Evolutionary conservation across 192 early-diverging fungal species (phyloP), one percentile per base, ranked within the genome.

Genomic region (Rhizophagus sp.): DNA sequence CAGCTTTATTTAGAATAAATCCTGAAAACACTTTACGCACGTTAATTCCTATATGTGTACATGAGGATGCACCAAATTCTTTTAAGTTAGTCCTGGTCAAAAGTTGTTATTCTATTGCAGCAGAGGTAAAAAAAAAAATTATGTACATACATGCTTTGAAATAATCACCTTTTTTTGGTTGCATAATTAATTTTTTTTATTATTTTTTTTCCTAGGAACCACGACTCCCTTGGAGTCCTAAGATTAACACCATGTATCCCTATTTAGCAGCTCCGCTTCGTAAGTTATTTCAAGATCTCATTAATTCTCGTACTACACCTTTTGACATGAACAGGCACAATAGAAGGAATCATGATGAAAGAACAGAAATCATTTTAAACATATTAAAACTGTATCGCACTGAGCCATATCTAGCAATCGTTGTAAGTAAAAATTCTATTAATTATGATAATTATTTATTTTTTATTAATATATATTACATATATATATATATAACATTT

Each of bases 81-180:
- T 95, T 94, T 82, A 94, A 95, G 77, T 87, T 97, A 25, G 92
- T 94, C 15, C 88, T 97, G 44, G 90, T 94, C 17, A 92, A 92
- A 57, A 91, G 91, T 0, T 94, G 95, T 76, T 91, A 89, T 73
- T 87, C 85, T 30, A 87, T 96, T 50, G 90, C 93, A 4, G 89
- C 87, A 2, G 94, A 95, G 79, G 80, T 80, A 47, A 52, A 10
- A 71, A 7, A n/a, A 22, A 34, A 17, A 34, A 39, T 68, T 10
- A 7, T 34, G 3, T 19, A 9, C 13, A 12, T 47, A 47, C 9
- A 47, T 36, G 4, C 3, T 2, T 36, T 0, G n/a, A 36, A 44
- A 44, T 10, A 13, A 47, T 41, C 0, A 17, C 0, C 6, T 69
- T 39, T 36, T 41, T 8, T 7, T 69, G 17, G 5, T 69, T 8